Evolutionary conservation across 306 rosid species (phyloP).

Genomic region (Dalbergia cultrata): DNA sequence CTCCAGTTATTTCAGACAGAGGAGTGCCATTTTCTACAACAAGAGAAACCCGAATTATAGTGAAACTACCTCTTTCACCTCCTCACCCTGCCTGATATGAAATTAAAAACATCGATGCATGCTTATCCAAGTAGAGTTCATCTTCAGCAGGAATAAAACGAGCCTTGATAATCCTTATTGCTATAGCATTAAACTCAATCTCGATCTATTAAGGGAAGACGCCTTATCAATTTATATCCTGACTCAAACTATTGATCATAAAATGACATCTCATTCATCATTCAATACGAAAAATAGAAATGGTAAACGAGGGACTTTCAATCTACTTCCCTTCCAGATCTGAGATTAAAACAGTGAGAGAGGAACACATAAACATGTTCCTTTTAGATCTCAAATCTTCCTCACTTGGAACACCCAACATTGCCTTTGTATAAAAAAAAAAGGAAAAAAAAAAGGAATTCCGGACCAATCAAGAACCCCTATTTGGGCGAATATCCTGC

Average conservation of each 20-base stretch:
- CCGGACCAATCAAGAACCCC: conserved; percentile 15
- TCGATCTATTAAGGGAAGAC: conserved; percentile 13
- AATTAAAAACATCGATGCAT: not conserved
- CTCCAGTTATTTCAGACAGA: conserved; percentile 7
- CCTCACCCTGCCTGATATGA: not conserved
- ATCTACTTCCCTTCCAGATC: conserved; percentile 48
- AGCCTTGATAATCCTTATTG: not conserved
- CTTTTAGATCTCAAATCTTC: conserved; percentile 21
- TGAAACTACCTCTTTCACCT: conserved; percentile 14
- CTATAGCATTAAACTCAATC: conserved; percentile 13
- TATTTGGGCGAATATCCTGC: conserved; percentile 24
- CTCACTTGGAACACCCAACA: conserved; percentile 34
- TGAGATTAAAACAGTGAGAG: conserved; percentile 22
- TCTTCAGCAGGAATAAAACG: conserved; percentile 6
- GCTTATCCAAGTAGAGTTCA: conserved; percentile 21
- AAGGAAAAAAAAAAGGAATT: not conserved
- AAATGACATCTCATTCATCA: not conserved
- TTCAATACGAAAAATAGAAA: not conserved
- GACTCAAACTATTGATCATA: not conserved
- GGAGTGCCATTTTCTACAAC: conserved; percentile 17
- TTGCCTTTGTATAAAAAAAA: conserved; percentile 18
- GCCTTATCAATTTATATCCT: conserved; percentile 4
- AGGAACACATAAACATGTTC: conserved; percentile 16
- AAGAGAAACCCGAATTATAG: conserved; percentile 23
- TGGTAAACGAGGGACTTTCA: not conserved